Base-by-base conservation (phyloP, 1,284 basidiomycete species). In the Veloboletus limbatus region DNA sequence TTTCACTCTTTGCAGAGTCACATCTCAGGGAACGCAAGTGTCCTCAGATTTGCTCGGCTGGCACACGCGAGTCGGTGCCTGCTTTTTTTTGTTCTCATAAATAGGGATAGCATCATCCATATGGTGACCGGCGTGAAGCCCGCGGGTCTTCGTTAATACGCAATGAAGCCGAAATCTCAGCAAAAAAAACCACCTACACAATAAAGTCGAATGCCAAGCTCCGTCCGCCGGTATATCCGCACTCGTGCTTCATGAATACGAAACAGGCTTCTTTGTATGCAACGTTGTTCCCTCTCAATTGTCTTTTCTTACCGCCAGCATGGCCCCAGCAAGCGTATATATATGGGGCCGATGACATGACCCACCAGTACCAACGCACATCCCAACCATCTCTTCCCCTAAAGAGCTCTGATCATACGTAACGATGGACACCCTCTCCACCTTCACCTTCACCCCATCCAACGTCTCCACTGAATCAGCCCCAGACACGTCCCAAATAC, bases 341-440 rank as follows among this genome's bases (percentile, higher is more conserved):
- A 65, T 45, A 50, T 24, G 14, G n/a, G 20, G 26, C n/a, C n/a
- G 37, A 18, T 18, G 30, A 8, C 25, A 27, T 26, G 38, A 38
- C 28, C 45, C 30, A 22, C 37, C 36, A 46, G 30, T 20, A 53
- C 8, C 33, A 40, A 18, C 39, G 41, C 35, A 16, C 22, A 40
- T 22, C 25, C 31, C 49, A 30, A 14, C 40, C 42, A 45, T 46
- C 43, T 48, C 47, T 28, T 26, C 22, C 40, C 43, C 20, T 24
- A n/a, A 45, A 33, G 40, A 26, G 26, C 34, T 30, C 18, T 27
- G 38, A 44, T 42, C 35, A 16, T 20, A 39, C 30, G 40, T 21
- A 27, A 32, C 40, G 30, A 62, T 62, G 59, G 59, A 62, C 47
- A 18, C 22, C 11, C 51, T 60, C 34, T 32, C 28, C 37, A 16